Base-by-base conservation (phyloP, 1,139 yeast genomes). In the Lizanozyma gosingica region DNA sequence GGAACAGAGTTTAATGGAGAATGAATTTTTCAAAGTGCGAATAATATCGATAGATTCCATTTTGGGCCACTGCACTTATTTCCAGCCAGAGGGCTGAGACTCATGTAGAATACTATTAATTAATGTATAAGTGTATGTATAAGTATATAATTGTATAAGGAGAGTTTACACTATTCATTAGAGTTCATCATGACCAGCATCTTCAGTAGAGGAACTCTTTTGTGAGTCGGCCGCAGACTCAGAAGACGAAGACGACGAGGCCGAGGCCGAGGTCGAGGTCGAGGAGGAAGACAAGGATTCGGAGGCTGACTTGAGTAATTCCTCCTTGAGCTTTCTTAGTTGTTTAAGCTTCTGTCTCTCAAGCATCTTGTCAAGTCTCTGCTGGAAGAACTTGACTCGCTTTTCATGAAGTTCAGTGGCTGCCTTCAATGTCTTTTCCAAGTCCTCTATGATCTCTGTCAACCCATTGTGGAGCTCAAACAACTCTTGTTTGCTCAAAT, bases 401-500 rank as follows among this genome's bases (percentile, higher is more conserved):
- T 22, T 22, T 6, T 22, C 11, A 11, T 22, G 29, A 22, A 22
- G 29, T 6, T 22, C 29, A 22, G 29, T 22, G 6, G 29, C 29
- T 6, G 29, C 11, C 9, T 6, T 22, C 11, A 22, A 37, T 33
- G 14, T 37, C 35, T 37, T 16, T 9, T 17, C 18, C 29, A 33
- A 37, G 9, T 4, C 35, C 4, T 29, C 18, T 27, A 11, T 14
- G 16, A 14, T 17, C 17, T 29, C 15, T 4, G 32, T 15, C 4
- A n/a, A 18, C 9, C 8, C 17, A 17, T 33, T 37, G 14, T 29
- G 17, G 6, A 37, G 9, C 17, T 29, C 35, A 33, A 18, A 34
- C 14, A 37, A 37, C 14, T 60, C 60, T 14, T 44, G 54, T 6
- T 53, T 45, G 2, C 70, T 56, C 43, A 70, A 60, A 48, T 69